These are phyloP conservation scores for Vanderwaltozyma yarrowii DNA, from an alignment of 805 yeast genomes.

Conservation along the genomic window DNA sequence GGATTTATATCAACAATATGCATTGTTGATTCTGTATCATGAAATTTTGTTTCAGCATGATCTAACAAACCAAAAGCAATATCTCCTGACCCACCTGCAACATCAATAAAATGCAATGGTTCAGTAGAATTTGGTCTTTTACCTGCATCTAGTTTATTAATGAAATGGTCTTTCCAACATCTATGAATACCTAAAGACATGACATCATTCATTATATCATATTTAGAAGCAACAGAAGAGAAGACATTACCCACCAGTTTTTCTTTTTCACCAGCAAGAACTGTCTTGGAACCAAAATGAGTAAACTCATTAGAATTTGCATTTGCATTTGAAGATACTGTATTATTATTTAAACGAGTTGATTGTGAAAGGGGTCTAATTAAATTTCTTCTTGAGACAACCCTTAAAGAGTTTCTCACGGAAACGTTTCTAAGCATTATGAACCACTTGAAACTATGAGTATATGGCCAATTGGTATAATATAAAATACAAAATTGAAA, in stretches of 20 bases:
- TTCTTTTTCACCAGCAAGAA: conserved; percentile 71
- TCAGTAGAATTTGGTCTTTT: conserved; percentile 69
- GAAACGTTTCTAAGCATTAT: conserved; percentile 2
- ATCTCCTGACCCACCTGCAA: conserved; percentile 98
- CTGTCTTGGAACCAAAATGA: conserved; percentile 86
- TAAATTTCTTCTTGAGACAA: neutral
- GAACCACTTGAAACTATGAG: neutral
- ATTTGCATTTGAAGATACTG: too few species aligned
- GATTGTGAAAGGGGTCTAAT: conserved; percentile 4
- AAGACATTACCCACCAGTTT: conserved; percentile 77
- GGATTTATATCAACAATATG: conserved; percentile 91
- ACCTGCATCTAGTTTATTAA: conserved; percentile 84
- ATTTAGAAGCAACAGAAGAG: conserved; percentile 87
- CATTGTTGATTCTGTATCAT: conserved; percentile 71
- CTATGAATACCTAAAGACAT: conserved; percentile 96
- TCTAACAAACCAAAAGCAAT: conserved; percentile 92
- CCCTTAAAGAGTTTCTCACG: neutral
- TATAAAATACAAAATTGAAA: too few species aligned
- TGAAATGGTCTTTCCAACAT: conserved; percentile 88
- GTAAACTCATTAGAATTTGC: conserved; percentile 38
- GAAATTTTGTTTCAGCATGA: conserved; percentile 71
- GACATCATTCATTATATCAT: conserved; percentile 95
- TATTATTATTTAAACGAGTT: neutral
- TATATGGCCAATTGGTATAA: neutral
- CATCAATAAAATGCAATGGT: conserved; percentile 84